Evolutionary conservation across 2,329 filamentous ascomycete genomes (phyloP).

Genomic region (Sporothrix pallida): DNA sequence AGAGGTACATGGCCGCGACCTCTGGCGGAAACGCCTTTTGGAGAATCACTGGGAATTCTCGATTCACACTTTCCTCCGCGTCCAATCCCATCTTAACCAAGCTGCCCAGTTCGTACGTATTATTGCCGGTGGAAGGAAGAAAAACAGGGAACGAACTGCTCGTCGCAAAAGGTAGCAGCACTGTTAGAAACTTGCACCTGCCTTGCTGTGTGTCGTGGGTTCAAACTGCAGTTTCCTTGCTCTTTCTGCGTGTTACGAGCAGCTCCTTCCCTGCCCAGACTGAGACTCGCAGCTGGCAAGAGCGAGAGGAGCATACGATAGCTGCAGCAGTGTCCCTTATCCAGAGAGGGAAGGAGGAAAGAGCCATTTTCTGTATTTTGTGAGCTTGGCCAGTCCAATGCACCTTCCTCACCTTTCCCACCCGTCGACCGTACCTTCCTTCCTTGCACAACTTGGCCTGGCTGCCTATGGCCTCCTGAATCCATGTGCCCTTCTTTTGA

Average conservation of each 20-base stretch:
- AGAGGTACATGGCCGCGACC: background rate
- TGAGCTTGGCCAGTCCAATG: background rate
- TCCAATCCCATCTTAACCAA: background rate
- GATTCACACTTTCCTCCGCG: background rate
- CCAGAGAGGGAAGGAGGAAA: background rate
- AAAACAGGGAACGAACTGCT: background rate
- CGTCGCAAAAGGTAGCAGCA: background rate
- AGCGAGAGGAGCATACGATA: background rate
- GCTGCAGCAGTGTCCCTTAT: background rate
- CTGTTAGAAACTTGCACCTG: background rate
- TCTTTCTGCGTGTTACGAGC: background rate
- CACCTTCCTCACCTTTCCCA: slow-evolving; percentile 12
- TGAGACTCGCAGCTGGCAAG: slow-evolving; percentile 1
- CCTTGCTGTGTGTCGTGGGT: background rate
- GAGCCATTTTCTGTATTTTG: background rate
- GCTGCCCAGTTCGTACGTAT: background rate
- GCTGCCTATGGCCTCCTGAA: background rate
- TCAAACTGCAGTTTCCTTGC: background rate
- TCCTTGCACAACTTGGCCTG: background rate
- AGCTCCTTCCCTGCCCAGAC: slow-evolving; percentile 3
- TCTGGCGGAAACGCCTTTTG: background rate
- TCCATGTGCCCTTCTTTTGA: background rate
- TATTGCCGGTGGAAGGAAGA: background rate
- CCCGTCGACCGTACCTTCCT: background rate
- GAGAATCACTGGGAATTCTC: background rate